Base-by-base conservation (phyloP, 2,329 filamentous ascomycete genomes). In the Fragosphaeria purpurea region DNA sequence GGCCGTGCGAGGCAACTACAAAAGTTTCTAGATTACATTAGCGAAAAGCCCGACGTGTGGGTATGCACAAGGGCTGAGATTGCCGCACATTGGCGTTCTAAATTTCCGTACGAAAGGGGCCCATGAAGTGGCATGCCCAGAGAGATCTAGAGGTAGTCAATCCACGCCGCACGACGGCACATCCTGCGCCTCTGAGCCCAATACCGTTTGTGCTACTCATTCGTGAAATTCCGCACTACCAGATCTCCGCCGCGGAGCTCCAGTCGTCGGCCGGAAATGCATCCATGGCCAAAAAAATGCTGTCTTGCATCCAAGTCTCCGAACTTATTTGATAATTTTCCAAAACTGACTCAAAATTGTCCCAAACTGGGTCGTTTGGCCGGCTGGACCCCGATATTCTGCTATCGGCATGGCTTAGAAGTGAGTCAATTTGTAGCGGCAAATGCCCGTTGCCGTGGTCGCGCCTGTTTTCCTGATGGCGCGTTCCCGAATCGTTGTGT, bases 271-370 rank as follows among this genome's bases (percentile, higher is more conserved):
- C 45, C 11, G 45, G 45, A 35, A 47, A 47, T 30, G 31, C 35
- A 41, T 52, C 39, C 48, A 51, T 44, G 32, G 46, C 43, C 11
- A 40, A 31, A 8, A 33, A 50, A 35, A 46, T 48, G 47, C 50
- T 57, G 44, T 51, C 49, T 41, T 48, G 45, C 50, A 48, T 52
- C 50, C 46, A 52, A 7, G 45, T 52, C 22, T 52, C 46, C 10
- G 45, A 5, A 10, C 30, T 52, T 42, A 52, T 52, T 31, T 52
- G 49, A 11, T 51, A 47, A 40, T 43, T 44, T 11, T 41, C 49
- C 5, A 51, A 13, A 10, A 51, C 49, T 10, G 44, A 43, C 40
- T 51, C 49, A 22, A 51, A 51, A 12, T 40, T 47, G 8, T 51
- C 44, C 49, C 49, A 51, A 4, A 51, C 49, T 7, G 9, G 11